Percentiles rank a stretch among this genome's conserved stretches.
Conservation (phyloP, 2,329 filamentous ascomycete species). For the Fusarium tjaetaba region DNA sequence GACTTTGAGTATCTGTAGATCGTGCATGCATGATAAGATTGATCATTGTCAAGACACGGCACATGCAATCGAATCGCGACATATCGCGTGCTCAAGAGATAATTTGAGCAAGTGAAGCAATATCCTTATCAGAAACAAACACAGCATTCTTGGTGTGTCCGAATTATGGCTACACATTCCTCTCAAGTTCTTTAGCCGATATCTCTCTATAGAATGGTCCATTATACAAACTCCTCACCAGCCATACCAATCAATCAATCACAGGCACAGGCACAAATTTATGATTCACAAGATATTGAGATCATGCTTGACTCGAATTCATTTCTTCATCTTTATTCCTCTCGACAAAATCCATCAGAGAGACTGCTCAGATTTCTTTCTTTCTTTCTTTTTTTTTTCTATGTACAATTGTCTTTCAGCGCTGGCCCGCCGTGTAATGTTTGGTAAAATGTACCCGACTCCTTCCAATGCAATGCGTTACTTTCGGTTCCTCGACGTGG, state of each 20-base stretch:
- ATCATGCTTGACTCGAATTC: slow-evolving; percentile 2
- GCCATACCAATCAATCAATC: neutral
- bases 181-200: neutral
- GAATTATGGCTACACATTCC: slow-evolving; percentile 12
- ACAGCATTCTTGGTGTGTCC: neutral
- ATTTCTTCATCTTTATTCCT: slow-evolving; percentile 29
- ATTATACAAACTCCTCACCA: neutral
- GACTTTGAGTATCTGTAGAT: neutral
- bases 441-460: slow-evolving; percentile 37
- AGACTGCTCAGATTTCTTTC: slow-evolving; percentile 30
- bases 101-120: neutral
- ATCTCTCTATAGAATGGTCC: neutral
- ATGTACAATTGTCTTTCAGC: slow-evolving; percentile 44
- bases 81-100: neutral
- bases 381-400: slow-evolving; percentile 30
- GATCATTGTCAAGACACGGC: slow-evolving; percentile 2
- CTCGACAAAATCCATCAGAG: slow-evolving; percentile 18
- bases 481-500: slow-evolving; percentile 38
- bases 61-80: neutral
- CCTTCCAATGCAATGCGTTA: slow-evolving; percentile 45
- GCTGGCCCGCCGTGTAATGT: slow-evolving; percentile 36
- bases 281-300: neutral
- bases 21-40: neutral
- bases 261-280: neutral
- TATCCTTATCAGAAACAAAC: neutral